Evolutionary conservation across 1,284 basidiomycete genomes (phyloP), one percentile per base, ranked within the genome.

Genomic region (Moesziomyces sp.): DNA sequence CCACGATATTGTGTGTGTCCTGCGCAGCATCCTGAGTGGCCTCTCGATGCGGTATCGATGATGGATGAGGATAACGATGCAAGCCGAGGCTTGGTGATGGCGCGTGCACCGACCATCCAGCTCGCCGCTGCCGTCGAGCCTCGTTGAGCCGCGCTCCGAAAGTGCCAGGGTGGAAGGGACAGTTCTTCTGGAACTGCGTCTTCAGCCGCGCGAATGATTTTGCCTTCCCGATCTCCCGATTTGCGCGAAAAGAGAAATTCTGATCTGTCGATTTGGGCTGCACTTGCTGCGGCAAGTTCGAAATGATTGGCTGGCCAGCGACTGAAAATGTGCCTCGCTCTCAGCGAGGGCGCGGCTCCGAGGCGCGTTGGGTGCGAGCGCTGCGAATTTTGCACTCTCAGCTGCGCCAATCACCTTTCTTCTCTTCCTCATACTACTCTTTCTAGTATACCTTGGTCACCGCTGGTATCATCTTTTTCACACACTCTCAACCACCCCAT

Each of bases 381-480:
- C 47, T 55, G 45, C 46, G 51, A 56, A 58, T 45, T 59, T 69
- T 49, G 52, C 26, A 46, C 33, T 35, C 58, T 16, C 30, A 11
- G 26, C 45, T 42, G 45, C 51, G 44, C 51, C 56, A 52, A 35
- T 56, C 52, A 21, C n/a, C 46, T 51, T 74, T 61, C 38, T 54
- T 48, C 58, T 38, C 45, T 47, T 38, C 65, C 63, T 66, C 67
- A 66, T 74, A 70, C 71, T 73, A 71, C 46, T 54, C 46, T 54
- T 28, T 54, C 16, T 63, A 67, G 65, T 67, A 66, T 73, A 62
- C 67, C 77, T 80, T 78, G 85, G 86, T 87, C 86, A 86, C 86
- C 85, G 82, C 85, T 86, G 86, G 73, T 77, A 80, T 84, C 81
- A 78, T 77, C 65, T 49, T 58, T 61, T 89, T n/a, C 24, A n/a